Base-by-base conservation (phyloP, 306 rosid species). In the Herpetospermum pedunculosum region DNA sequence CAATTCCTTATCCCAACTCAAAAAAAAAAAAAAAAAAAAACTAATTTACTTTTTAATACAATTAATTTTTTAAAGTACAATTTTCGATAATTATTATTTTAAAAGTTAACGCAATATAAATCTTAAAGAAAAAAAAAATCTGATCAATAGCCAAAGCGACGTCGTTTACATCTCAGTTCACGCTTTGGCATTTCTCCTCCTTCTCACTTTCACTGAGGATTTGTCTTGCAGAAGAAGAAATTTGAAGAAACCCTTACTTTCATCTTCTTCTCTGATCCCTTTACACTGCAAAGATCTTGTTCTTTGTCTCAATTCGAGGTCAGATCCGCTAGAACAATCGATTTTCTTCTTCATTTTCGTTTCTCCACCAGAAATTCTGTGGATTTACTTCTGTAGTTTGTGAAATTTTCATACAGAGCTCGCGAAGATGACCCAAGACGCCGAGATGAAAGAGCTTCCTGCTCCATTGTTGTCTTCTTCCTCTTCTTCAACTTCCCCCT, bases 401-500 rank as follows among this genome's bases (percentile, higher is more conserved):
- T 43, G 28, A 8, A 16, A 35, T 62, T 71, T 71, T 47, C 47
- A 15, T n/a, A 67, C 79, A 77, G 81, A 57, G 21, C 18, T 70
- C 58, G 6, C 49, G 63, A 77, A 75, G 38, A 85, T 85, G 89
- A 83, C 85, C 47, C 87, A 83, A 58, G 89, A 83, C 83, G 87
- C 81, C 37, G 89, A 81, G 80, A 85, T 83, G 87, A 85, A 83
- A 35, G 89, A 85, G 83, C 82, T 59, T 41, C 77, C 75, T 23
- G 83, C 77, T 44, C 89, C 80, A 35, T 78, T 84, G 8, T 77
- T 71, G 34, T 83, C 89, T 29, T 81, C 87, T n/a, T 68, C 73
- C 65, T 53, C 85, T 30, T 55, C 86, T 30, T 55, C 86, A 6
- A 14, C 74, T 76, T 9, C 89, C 52, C 85, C 87, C 40, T 74